Percentiles rank a stretch among this genome's conserved stretches.
phyloP scores from a whole-genome alignment of 2,329 filamentous ascomycete genomes.

The Lecanicillium sp. region DNA sequence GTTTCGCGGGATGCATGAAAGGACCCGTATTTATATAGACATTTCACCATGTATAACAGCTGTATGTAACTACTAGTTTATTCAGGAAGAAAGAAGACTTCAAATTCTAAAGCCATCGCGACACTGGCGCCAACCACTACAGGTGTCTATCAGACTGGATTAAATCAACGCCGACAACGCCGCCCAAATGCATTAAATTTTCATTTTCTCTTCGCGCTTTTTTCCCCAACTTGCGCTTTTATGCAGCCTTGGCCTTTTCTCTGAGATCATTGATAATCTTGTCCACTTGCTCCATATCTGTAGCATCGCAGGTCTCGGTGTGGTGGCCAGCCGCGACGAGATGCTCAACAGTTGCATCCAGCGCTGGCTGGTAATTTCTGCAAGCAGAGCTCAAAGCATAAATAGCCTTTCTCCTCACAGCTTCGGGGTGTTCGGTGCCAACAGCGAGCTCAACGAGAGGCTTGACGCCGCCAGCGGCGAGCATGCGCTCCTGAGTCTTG shows the following conservation, averaged over 20 bases:
- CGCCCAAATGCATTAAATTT: conserved; percentile 12
- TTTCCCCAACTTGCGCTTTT: too few species aligned
- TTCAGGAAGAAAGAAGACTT: neutral
- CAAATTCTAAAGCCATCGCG: neutral
- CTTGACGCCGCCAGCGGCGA: conserved; percentile 58
- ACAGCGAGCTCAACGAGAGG: conserved; percentile 59
- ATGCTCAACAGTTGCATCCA: conserved; percentile 59
- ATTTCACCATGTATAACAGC: conserved; percentile 11
- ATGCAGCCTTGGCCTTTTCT: conserved; percentile 35
- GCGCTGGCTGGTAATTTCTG: conserved; percentile 81
- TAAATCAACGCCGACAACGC: conserved; percentile 25
- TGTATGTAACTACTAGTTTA: conserved; percentile 5
- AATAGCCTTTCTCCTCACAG: conserved; percentile 76
- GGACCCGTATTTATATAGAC: conserved; percentile 12
- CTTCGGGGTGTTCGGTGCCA: conserved; percentile 47
- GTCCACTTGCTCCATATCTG: conserved; percentile 82
- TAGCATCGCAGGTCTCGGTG: conserved; percentile 61
- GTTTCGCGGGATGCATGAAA: neutral
- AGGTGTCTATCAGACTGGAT: too few species aligned
- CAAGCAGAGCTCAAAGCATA: conserved; percentile 80
- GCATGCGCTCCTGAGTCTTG: conserved; percentile 66
- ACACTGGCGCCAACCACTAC: too few species aligned
- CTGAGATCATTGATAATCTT: conserved; percentile 60
- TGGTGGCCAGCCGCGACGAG: conserved; percentile 48
- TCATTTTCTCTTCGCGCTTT: conserved; percentile 5